Percentiles rank a stretch among this genome's conserved stretches.
Conservation (phyloP, 2,329 filamentous ascomycete genomes). For the Orbilia oligospora region DNA sequence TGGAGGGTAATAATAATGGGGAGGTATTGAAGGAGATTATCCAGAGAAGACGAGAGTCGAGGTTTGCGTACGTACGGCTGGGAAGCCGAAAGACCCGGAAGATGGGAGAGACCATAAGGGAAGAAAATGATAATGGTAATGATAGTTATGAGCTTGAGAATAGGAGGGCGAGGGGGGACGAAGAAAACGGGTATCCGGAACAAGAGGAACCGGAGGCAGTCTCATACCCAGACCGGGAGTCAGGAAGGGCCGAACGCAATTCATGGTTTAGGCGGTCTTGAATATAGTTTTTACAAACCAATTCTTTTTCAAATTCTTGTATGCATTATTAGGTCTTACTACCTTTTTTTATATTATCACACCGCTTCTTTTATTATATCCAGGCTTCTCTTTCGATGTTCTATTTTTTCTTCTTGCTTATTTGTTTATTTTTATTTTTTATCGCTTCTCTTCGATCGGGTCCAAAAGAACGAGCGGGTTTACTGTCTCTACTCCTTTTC, state of each 20-base stretch:
- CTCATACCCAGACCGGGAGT: no score
- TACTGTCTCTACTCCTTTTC: constrained; percentile 27
- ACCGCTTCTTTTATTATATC: not conserved
- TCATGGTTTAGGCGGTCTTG: constrained; percentile 39
- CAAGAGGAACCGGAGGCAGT: constrained; percentile 4
- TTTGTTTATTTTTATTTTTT: not conserved
- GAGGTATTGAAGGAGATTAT: constrained; percentile 54
- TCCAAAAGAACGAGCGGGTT: constrained; percentile 6
- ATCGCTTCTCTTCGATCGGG: not conserved
- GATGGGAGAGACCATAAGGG: constrained; percentile 37
- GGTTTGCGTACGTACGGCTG: constrained; percentile 56
- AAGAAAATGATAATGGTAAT: constrained; percentile 31
- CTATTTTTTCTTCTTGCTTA: no score
- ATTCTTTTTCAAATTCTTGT: constrained; percentile 15
- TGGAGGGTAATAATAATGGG: constrained; percentile 49
- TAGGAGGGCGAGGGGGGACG: constrained; percentile 28
- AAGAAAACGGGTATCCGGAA: constrained; percentile 22
- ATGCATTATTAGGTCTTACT: constrained; percentile 29
- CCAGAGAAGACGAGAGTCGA: constrained; percentile 45
- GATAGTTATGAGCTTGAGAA: constrained; percentile 49
- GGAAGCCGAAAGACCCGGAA: constrained; percentile 43
- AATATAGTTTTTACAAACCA: constrained; percentile 11
- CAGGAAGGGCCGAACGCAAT: constrained; percentile 5
- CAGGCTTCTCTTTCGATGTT: not conserved
- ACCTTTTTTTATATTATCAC: constrained; percentile 11